Evolutionary conservation across 208 protist species (phyloP).

Genomic region (Naegleria fowleri): DNA sequence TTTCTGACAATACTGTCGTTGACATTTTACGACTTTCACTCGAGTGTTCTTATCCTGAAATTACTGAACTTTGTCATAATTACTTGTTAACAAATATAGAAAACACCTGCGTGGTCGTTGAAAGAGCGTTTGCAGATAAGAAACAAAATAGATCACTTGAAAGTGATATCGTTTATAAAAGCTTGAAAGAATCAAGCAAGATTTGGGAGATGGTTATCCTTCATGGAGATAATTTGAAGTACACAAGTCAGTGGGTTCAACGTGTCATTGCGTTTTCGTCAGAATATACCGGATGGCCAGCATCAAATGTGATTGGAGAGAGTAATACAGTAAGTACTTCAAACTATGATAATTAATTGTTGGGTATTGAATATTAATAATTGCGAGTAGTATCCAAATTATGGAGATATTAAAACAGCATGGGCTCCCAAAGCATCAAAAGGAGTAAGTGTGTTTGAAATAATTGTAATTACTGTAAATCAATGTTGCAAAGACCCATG

Average conservation of each 20-base stretch:
- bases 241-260: neutral
- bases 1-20: neutral
- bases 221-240: neutral
- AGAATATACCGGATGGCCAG: neutral
- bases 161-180: neutral
- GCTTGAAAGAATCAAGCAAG: neutral
- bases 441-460: no score
- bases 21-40: neutral
- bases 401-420: neutral
- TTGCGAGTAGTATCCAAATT: slow-evolving; percentile 6
- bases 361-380: no score
- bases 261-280: neutral
- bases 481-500: neutral
- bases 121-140: neutral
- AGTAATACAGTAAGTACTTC: neutral
- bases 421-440: neutral
- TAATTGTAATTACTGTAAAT: no score
- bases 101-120: neutral
- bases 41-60: neutral
- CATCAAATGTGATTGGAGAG: neutral
- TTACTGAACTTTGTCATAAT: neutral
- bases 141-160: neutral
- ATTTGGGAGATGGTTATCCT: neutral
- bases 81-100: neutral
- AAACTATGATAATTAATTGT: no score